A percentile compares a stretch with the other conserved stretches of the same genome.
Evolutionary conservation across 208 protist species (phyloP).

Genomic region (Trypanosoma conorhini): DNA sequence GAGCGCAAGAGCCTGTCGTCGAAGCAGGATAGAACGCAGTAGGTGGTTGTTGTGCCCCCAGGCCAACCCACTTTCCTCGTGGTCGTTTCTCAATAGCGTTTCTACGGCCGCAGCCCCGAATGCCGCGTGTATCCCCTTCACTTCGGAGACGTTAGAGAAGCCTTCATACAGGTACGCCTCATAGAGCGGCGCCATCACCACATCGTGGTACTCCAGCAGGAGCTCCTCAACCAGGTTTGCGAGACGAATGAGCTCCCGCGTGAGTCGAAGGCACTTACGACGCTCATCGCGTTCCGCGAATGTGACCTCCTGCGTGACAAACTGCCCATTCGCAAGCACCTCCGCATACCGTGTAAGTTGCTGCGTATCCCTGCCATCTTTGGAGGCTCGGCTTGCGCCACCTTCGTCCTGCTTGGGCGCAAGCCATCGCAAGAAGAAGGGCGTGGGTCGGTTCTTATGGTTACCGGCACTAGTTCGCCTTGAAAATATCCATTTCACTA

Average conservation of each 20-base stretch:
- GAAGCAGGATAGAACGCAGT: constrained; percentile 17
- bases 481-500: constrained; percentile 10
- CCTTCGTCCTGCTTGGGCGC: background rate
- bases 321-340: constrained; percentile 39
- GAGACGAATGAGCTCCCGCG: constrained; percentile 47
- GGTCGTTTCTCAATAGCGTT: constrained; percentile 35
- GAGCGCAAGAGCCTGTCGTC: constrained; percentile 16
- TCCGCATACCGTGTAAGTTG: constrained; percentile 51
- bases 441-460: background rate
- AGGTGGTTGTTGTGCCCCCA: background rate
- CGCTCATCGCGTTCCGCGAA: constrained; percentile 55
- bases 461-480: background rate
- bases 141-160: background rate
- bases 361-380: background rate
- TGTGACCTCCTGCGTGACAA: constrained; percentile 51
- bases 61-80: constrained; percentile 3
- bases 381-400: background rate
- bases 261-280: constrained; percentile 40
- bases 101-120: constrained; percentile 16
- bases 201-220: constrained; percentile 49
- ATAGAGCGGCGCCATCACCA: constrained; percentile 53
- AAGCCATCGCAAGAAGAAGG: background rate
- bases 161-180: constrained; percentile 37
- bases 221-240: constrained; percentile 44
- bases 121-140: background rate